phyloP scores from a whole-genome alignment of 805 yeast species.

The Blastobotrys muscicola region DNA sequence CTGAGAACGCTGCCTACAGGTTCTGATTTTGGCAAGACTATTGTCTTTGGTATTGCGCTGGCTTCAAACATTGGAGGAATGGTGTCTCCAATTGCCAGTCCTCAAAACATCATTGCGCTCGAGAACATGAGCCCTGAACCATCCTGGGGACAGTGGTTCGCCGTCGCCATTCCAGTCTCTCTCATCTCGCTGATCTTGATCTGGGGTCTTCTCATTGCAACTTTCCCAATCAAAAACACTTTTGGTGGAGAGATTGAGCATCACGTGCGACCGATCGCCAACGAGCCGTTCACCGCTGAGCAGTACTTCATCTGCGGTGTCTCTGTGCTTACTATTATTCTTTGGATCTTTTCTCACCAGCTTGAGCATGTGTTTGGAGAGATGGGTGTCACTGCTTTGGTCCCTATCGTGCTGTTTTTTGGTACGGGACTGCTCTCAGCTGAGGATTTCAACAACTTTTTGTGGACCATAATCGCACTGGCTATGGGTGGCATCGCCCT shows the following conservation, averaged over 20 bases:
- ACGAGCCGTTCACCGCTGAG: conserved; percentile 56
- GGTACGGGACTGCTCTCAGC: conserved; percentile 82
- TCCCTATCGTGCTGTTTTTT: conserved; percentile 84
- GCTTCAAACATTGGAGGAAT: conserved; percentile 94
- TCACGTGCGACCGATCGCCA: conserved; percentile 43
- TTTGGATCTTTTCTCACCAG: conserved; percentile 86
- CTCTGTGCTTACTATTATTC: conserved; percentile 58
- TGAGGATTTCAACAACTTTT: conserved; percentile 89
- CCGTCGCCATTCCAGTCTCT: conserved; percentile 75
- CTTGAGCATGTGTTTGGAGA: conserved; percentile 74
- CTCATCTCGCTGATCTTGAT: conserved; percentile 50
- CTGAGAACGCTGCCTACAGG: conserved; percentile 73
- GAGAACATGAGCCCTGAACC: conserved; percentile 78
- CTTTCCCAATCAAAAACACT: conserved; percentile 44
- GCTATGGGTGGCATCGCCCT: conserved; percentile 98
- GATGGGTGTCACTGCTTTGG: conserved; percentile 90
- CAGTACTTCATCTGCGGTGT: conserved; percentile 71
- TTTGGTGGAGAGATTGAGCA: conserved; percentile 24
- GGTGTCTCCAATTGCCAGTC: conserved; percentile 96
- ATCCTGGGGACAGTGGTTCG: conserved; percentile 92
- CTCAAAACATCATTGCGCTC: conserved; percentile 88
- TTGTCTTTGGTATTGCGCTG: conserved; percentile 83
- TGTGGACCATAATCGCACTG: conserved; percentile 91
- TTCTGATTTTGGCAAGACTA: conserved; percentile 69
- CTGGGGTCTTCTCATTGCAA: conserved; percentile 62